A percentile compares a stretch with the other conserved stretches of the same genome.
phyloP scores from a whole-genome alignment of 169 alveolate genomes.

The Amoebophrya sp. region DNA sequence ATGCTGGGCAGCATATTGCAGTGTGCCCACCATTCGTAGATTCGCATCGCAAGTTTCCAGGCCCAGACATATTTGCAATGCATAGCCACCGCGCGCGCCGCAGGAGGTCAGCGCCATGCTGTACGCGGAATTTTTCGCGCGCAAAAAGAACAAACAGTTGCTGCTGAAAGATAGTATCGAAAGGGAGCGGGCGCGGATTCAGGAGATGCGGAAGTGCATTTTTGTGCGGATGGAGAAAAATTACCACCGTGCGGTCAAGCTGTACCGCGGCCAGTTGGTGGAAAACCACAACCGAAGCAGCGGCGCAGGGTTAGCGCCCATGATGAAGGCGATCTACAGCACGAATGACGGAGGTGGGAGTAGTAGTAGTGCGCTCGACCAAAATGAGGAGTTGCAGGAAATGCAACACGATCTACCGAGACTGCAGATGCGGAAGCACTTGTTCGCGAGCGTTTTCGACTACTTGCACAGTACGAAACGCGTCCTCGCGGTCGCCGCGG shows the following conservation, averaged over 20 bases:
- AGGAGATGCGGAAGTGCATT: neutral
- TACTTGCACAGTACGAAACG: neutral
- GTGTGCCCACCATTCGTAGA: no score
- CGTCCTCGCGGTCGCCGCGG: neutral
- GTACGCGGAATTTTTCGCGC: neutral
- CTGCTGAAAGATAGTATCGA: neutral
- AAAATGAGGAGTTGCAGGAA: neutral
- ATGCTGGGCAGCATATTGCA: no score
- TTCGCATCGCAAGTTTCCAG: no score
- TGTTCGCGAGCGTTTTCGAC: neutral
- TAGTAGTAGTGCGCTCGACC: neutral
- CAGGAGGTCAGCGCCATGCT: neutral
- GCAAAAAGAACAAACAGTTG: neutral
- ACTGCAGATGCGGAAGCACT: neutral
- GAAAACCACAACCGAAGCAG: no score
- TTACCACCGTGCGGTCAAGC: neutral
- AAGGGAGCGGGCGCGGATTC: neutral
- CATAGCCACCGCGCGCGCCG: no score
- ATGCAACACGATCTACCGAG: no score
- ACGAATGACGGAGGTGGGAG: no score
- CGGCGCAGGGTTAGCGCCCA: no score
- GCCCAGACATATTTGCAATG: no score
- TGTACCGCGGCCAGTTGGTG: neutral
- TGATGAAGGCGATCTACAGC: no score
- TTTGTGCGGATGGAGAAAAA: neutral